Evolutionary conservation across 1,284 basidiomycete species (phyloP), one percentile per base, ranked within the genome.

Genomic region (Ceratobasidium sp.): DNA sequence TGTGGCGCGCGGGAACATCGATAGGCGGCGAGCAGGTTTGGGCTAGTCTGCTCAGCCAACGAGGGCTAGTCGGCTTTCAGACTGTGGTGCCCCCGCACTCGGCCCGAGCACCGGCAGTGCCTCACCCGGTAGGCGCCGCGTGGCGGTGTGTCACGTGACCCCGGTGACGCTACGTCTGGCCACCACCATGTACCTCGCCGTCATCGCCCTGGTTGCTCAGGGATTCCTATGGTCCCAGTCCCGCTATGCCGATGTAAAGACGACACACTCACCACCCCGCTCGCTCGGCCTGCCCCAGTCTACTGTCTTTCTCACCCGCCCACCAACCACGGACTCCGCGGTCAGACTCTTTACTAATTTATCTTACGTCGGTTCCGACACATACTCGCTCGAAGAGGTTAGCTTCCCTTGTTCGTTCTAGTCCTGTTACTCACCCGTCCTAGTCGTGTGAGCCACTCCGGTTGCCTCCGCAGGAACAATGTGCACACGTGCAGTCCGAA

Each of bases 371-470:
- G 59, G 35, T 23, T 46, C 67, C 59, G 57, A 62, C 50, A 50
- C 27, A 38, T 55, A 62, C 44, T 35, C 46, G 23, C 38, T 78
- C 41, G 55, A 69, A 67, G 57, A 46, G 41, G 66, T 70, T 52
- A 57, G 65, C 30, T 16, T 3, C 33, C 35, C 48, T 38, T 5
- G 27, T 52, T 3, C 16, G 35, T 52, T 67, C 30, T 48, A 67
- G 12, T 41, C 7, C 65, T 12, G 48, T 27, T 18, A 78, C 78
- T 62, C 50, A 77, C 23, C 35, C 69, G 68, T 18, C n/a, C 52
- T 38, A 55, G 52, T 76, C 93, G 91, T 94, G 93, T 83, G 86
- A 83, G 67, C 93, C 93, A 1, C 85, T 91, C 67, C 83, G 87
- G 16, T 84, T 90, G 48, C 88, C 90, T 0, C 69, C 85, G 6